Percentiles rank a stretch among this genome's conserved stretches.
These are phyloP conservation scores for Toxicodendron radicans DNA, from an alignment of 345 rosid species.

Conservation along the genomic window DNA sequence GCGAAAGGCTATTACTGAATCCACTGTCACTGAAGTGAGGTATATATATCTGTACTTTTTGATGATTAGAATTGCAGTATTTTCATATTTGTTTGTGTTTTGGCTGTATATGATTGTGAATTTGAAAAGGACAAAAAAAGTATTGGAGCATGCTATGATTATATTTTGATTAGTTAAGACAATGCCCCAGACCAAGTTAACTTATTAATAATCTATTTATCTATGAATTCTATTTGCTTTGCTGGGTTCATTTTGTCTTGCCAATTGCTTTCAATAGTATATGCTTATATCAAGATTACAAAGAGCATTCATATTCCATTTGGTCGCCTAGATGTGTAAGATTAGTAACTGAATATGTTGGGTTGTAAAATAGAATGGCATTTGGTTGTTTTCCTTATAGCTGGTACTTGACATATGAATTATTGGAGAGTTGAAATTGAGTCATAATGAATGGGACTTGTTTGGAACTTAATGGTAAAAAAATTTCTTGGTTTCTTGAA, in stretches of 20 bases:
- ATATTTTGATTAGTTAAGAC: not conserved
- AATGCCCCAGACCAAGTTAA: not conserved
- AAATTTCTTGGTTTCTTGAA: not conserved
- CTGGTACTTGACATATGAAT: not conserved
- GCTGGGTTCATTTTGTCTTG: not conserved
- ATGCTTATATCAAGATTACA: not conserved
- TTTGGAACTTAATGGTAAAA: not conserved
- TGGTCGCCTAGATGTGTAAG: not conserved
- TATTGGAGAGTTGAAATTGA: not conserved
- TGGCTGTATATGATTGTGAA: not conserved
- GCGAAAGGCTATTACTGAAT: conserved; percentile 64
- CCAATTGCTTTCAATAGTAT: not conserved
- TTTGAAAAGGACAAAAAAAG: no score
- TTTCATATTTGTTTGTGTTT: no score
- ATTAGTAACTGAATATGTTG: not conserved
- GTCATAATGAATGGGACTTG: not conserved
- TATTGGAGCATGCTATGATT: not conserved
- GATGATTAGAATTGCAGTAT: not conserved
- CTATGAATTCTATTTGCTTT: not conserved
- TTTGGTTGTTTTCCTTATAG: not conserved
- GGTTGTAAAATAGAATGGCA: not conserved
- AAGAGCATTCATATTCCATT: not conserved
- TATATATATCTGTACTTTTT: conserved; percentile 19
- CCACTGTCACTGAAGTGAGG: conserved; percentile 94
- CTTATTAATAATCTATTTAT: not conserved